A percentile compares a stretch with the other conserved stretches of the same genome.
These are phyloP conservation scores for Mortierella sp. DNA, from an alignment of 371 early-diverging fungal species.

Conservation along the genomic window DNA sequence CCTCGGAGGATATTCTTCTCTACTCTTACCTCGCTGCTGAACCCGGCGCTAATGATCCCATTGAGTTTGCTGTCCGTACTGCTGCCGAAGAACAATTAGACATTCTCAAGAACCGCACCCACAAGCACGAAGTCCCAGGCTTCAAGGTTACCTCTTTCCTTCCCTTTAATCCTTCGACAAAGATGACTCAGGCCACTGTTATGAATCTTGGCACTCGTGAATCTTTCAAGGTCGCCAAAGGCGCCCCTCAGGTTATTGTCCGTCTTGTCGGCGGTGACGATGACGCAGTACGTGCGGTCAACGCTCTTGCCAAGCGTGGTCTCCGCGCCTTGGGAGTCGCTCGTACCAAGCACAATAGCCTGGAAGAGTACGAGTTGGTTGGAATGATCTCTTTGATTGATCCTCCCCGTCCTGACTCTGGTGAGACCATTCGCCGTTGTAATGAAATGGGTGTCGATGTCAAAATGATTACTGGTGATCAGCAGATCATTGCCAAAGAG, in stretches of 20 bases:
- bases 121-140: constrained; percentile 80
- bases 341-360: constrained; percentile 70
- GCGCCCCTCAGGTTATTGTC: constrained; percentile 94
- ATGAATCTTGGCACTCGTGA: constrained; percentile 71
- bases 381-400: constrained; percentile 89
- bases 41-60: constrained; percentile 92
- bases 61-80: constrained; percentile 87
- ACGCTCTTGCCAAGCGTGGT: constrained; percentile 85
- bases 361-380: constrained; percentile 74
- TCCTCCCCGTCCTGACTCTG: constrained; percentile 81
- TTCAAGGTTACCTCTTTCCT: constrained; percentile 87
- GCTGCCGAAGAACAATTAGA: constrained; percentile 84
- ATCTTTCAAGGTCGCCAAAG: constrained; percentile 90
- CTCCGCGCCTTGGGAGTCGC: constrained; percentile 93
- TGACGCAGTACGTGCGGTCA: constrained; percentile 81
- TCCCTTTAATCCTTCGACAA: constrained; percentile 93
- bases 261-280: constrained; percentile 83
- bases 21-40: constrained; percentile 92
- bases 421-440: constrained; percentile 71
- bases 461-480: constrained; percentile 94
- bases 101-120: constrained; percentile 66
- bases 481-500: constrained; percentile 89
- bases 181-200: constrained; percentile 91
- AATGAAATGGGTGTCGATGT: constrained; percentile 82
- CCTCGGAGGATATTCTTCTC: constrained; percentile 83